Evolutionary conservation across 2,329 filamentous ascomycete genomes (phyloP), one percentile per base, ranked within the genome.

Genomic region (Sporothrix inflata): DNA sequence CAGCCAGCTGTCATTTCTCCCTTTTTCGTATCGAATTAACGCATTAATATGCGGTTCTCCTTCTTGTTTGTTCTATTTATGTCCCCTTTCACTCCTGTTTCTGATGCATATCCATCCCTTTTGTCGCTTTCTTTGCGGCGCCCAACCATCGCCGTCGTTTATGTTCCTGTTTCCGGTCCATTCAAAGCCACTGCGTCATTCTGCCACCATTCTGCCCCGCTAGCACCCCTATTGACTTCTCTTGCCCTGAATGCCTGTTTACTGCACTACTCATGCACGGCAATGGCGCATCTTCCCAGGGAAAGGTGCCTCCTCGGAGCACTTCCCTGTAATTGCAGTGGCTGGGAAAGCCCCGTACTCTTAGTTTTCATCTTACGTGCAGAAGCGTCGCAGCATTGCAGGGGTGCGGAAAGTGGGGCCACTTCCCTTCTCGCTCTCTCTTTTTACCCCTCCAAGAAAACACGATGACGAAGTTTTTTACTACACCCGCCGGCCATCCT

Each of bases 381-480:
- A 63, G 57, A 21, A 24, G 9, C 21, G 21, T 53, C 21, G 14
- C 27, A 57, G 53, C 16, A 45, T 38, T 63, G 60, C 60, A 65
- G 60, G 60, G 60, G 38, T 45, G 34, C 19, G 38, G 14, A 27
- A 65, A 65, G 60, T 45, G 60, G 60, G 60, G 60, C 38, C n/a
- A 19, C 34, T 61, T 65, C 9, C 12, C 11, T 27, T 27, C 38
- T 30, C 45, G 16, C 49, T 57, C 53, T 34, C 30, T 9, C 7
- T 65, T 38, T 65, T 19, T 45, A 45, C 60, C 60, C 60, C 60
- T 65, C 60, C 60, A 27, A 27, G 38, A 40, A 40, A 19, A 12
- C 21, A 42, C 60, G 38, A 65, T 65, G 60, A 65, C 60, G 60
- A 65, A 42, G 57, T 65, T 65, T 65, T 27, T 24, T n/a, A 65